Evolutionary conservation across 768 basidiomycete genomes (phyloP).

Genomic region (Dictyophora rubrovolvata): DNA sequence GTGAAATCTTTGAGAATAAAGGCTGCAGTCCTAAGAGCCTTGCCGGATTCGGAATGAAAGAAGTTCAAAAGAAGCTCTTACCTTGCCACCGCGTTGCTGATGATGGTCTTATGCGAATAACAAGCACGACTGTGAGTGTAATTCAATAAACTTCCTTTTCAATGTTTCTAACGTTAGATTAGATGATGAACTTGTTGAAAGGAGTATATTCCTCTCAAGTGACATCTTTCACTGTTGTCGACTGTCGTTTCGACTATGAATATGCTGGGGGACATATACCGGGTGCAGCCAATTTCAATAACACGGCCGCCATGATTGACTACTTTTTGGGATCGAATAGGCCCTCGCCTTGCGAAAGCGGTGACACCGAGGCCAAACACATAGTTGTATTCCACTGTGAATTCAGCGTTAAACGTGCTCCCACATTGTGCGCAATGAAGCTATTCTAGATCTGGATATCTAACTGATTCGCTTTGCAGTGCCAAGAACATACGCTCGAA

Average conservation of each 20-base stretch:
- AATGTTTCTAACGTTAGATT: constrained; percentile 10
- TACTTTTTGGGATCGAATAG: constrained; percentile 57
- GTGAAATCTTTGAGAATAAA: constrained; percentile 30
- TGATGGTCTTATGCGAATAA: constrained; percentile 92
- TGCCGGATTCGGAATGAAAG: constrained; percentile 87
- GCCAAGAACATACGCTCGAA: constrained; percentile 88
- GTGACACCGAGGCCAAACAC: constrained; percentile 51
- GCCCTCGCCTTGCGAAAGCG: constrained; percentile 63
- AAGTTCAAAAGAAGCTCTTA: constrained; percentile 84
- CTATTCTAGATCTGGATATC: constrained; percentile 20
- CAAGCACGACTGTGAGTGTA: constrained; percentile 57
- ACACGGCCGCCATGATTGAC: constrained; percentile 67
- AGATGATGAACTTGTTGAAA: constrained; percentile 73
- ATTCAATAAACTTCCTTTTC: not conserved
- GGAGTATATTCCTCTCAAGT: constrained; percentile 62
- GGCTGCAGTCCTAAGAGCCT: constrained; percentile 39
- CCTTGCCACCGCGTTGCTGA: constrained; percentile 91
- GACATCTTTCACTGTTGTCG: constrained; percentile 69
- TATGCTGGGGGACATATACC: constrained; percentile 88
- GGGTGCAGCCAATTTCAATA: constrained; percentile 88
- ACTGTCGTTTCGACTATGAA: constrained; percentile 98
- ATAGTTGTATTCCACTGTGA: constrained; percentile 96
- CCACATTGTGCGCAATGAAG: constrained; percentile 62
- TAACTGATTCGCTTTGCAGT: constrained; percentile 29
- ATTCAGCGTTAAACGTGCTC: constrained; percentile 90